phyloP scores from a whole-genome alignment of 331 rosid species.

The Pyrus hybrid region DNA sequence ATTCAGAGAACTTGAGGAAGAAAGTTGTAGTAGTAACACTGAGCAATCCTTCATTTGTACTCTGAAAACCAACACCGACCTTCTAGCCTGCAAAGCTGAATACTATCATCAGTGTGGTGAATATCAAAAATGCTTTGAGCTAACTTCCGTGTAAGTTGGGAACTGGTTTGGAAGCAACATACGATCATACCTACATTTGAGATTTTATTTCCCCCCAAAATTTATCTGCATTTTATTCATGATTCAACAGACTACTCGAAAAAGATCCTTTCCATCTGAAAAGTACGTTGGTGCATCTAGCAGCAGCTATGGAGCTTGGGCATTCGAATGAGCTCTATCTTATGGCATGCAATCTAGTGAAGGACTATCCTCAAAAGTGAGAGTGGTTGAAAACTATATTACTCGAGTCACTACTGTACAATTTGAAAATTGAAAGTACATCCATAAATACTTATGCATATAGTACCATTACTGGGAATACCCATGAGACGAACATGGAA shows the following conservation, averaged over 20 bases:
- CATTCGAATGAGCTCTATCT: constrained; percentile 95
- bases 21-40: constrained; percentile 53
- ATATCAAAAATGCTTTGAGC: constrained; percentile 93
- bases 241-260: constrained; percentile 68
- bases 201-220: background rate
- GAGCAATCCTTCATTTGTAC: constrained; percentile 52
- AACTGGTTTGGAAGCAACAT: constrained; percentile 12
- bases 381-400: background rate
- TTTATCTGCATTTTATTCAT: background rate
- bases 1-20: constrained; percentile 78
- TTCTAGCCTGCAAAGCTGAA: constrained; percentile 96
- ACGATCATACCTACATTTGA: background rate
- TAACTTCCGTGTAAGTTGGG: constrained; percentile 76
- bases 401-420: background rate
- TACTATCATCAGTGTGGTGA: constrained; percentile 94
- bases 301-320: constrained; percentile 96
- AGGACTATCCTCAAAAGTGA: constrained; percentile 96
- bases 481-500: background rate
- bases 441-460: background rate
- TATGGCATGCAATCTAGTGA: constrained; percentile 92
- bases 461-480: background rate
- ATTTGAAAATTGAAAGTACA: background rate
- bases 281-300: constrained; percentile 85
- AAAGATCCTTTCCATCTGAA: constrained; percentile 92
- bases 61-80: constrained; percentile 73